Base-by-base conservation (phyloP, 805 yeast species). In the Candida odintsovae region DNA sequence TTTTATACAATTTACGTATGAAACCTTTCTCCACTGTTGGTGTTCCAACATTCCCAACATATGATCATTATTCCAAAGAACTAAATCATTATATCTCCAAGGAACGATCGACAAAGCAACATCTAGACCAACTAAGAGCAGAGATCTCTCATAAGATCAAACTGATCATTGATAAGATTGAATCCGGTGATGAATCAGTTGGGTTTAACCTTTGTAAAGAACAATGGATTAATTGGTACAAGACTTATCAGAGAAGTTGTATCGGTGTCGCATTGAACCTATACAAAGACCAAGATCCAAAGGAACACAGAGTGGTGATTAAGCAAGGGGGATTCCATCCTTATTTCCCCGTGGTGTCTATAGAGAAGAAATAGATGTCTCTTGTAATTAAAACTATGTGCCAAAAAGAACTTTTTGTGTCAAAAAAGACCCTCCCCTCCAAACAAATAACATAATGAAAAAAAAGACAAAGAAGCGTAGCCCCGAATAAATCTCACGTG, bases 21-120 rank as follows among this genome's bases (percentile, higher is more conserved):
- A 89, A 88, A 61, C 81, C 94, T 4, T 87, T 85, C 68, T 77
- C 83, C 20, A 76, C 89, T 0, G 83, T 90, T 19, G 96, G 95
- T 0, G 80, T 80, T 11, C 97, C 97, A 1, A 74, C 72, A 25
- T 56, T 78, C 38, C 90, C 92, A 3, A 20, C 35, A 13, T 55
- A 46, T 42, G 21, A 54, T 1, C 38, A 52, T 2, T 61, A 65
- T 43, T 52, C 54, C 25, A 49, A 49, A 20, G 57, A 62, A 4
- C 28, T 66, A 6, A 31, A 51, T 7, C 60, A 56, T 6, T 36
- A 22, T 42, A 43, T 43, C 5, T 4, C 37, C 8, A 54, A 54
- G 5, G n/a, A 18, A 12, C 46, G 48, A 59, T 10, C 22, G 22
- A n/a, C 37, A n/a, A 43, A 38, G 26, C 9, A 13, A 20, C 28